phyloP scores from a whole-genome alignment of 768 basidiomycete species.

The Suillus subluteus region DNA sequence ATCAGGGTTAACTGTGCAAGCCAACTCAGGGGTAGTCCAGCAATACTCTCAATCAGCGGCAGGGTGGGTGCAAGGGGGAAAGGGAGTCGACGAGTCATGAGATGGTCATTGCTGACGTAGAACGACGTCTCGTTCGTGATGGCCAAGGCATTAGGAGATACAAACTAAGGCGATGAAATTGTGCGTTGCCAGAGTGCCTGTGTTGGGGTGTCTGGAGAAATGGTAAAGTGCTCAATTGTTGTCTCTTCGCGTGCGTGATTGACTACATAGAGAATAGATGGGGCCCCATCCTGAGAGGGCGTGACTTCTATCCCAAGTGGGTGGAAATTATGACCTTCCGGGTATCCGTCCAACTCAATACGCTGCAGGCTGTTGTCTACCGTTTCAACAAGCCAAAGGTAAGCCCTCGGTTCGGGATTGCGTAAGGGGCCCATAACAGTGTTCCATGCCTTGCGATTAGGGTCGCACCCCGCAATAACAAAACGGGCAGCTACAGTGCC shows the following conservation, averaged over 20 bases:
- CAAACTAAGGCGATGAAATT: constrained; percentile 57
- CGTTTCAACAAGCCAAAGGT: too few species aligned
- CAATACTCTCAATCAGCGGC: constrained; percentile 57
- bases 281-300: constrained; percentile 49
- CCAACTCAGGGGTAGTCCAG: constrained; percentile 61
- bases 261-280: constrained; percentile 64
- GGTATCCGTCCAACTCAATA: constrained; percentile 55
- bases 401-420: too few species aligned
- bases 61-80: constrained; percentile 49
- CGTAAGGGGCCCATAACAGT: too few species aligned
- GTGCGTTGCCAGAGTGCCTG: constrained; percentile 62
- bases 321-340: constrained; percentile 64
- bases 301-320: constrained; percentile 68
- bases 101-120: constrained; percentile 75
- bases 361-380: constrained; percentile 37
- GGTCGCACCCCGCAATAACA: too few species aligned
- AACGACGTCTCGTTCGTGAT: constrained; percentile 71
- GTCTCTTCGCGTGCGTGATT: constrained; percentile 69
- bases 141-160: constrained; percentile 74
- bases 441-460: too few species aligned
- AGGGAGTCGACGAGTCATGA: constrained; percentile 64
- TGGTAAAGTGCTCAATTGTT: constrained; percentile 67
- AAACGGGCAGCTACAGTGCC: constrained; percentile 51
- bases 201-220: constrained; percentile 48
- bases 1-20: too few species aligned